Evolutionary conservation across 345 rosid genomes (phyloP).

Genomic region (Populus davidiana): DNA sequence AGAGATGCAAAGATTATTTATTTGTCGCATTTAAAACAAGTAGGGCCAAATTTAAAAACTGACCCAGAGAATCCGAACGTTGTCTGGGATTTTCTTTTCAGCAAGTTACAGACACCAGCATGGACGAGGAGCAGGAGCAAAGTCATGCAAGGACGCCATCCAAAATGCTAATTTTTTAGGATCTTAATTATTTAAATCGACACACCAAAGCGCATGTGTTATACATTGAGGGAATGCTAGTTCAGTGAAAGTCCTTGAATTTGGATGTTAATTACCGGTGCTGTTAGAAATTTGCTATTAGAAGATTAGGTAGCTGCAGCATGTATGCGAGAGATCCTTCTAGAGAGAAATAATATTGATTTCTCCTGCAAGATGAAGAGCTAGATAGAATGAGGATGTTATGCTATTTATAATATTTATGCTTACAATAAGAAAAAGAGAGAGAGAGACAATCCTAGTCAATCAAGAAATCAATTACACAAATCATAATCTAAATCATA

Average conservation of each 20-base stretch:
- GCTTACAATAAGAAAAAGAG: too few species aligned
- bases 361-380: too few species aligned
- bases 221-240: background rate
- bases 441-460: too few species aligned
- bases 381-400: too few species aligned
- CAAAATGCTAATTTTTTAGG: background rate
- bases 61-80: conserved; percentile 12
- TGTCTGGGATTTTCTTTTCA: background rate
- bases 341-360: too few species aligned
- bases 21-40: background rate
- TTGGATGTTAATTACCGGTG: background rate
- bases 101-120: conserved; percentile 6
- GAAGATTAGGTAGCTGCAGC: background rate
- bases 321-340: background rate
- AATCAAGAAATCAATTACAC: too few species aligned
- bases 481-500: too few species aligned
- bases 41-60: background rate
- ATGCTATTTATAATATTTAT: too few species aligned
- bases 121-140: conserved; percentile 5
- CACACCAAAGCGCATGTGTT: background rate
- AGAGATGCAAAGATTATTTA: conserved; percentile 4
- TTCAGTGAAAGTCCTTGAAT: background rate
- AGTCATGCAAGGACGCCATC: conserved; percentile 1
- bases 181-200: background rate
- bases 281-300: background rate